Evolutionary conservation across 164 flowering plant species (phyloP), one percentile per base, ranked within the genome.

Genomic region (Stephania yunnanensis): DNA sequence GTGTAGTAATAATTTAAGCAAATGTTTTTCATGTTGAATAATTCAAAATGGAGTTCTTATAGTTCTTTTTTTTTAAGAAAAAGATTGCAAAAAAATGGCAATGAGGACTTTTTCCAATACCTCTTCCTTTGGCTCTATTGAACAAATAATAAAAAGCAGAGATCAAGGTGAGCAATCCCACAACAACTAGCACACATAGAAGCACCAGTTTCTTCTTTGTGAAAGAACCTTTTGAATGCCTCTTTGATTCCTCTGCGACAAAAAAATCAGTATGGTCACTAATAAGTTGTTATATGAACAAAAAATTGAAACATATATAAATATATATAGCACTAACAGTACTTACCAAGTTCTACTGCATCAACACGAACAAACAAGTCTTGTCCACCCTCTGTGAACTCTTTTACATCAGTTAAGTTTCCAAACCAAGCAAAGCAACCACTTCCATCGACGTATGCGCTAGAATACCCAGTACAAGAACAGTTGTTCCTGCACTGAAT

Each of bases 391-490:
- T 45, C 72, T 1, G 55, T 13, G 9, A 46, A 70, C 30, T 45
- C 72, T 44, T 31, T 70, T 7, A 70, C 48, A 70, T 70, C 72
- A 70, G 30, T 70, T 31, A 70, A 20, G 22, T 46, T 19, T 58
- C 72, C 72, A 44, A 15, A 70, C 72, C 72, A 70, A n/a, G 31
- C 53, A 3, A 70, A 9, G 15, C 55, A 71, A 13, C 64, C 50
- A 64, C 67, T 58, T 11, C 31, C n/a, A n/a, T 45, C 19, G n/a
- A 55, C 19, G 52, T 74, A 48, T 10, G 76, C 76, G 11, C 25
- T 61, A 61, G 66, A 7, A 17, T 19, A 61, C 25, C 66, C 66
- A 19, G 31, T 44, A 17, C 76, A 74, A 10, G 76, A 74, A 67
- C 76, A 74, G 11, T 66, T 48, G 15, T 7, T 36, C 58, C 68